phyloP scores from a whole-genome alignment of 1,139 yeast genomes.

The Saccharomyces pastorianus region DNA sequence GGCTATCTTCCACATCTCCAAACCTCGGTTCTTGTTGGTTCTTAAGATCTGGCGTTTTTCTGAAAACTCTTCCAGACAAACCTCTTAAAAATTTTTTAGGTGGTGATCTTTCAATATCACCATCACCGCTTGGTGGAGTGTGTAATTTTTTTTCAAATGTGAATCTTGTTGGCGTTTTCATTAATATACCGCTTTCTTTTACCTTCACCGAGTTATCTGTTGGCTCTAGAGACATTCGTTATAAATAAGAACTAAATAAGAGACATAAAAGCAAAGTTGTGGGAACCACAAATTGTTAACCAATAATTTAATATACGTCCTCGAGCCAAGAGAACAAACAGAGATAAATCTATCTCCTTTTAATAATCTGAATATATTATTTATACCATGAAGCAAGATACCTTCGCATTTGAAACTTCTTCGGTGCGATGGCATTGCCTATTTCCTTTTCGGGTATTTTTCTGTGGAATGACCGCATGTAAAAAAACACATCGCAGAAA shows the following conservation, averaged over 20 bases:
- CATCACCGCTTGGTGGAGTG: slow-evolving; percentile 28
- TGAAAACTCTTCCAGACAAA: slow-evolving; percentile 23
- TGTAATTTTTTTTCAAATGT: slow-evolving; percentile 21
- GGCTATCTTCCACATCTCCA: neutral
- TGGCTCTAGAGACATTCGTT: neutral
- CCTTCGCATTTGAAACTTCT: neutral
- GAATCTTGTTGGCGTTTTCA: slow-evolving; percentile 15
- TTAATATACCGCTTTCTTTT: neutral
- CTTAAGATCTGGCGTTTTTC: slow-evolving; percentile 13
- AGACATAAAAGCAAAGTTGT: neutral
- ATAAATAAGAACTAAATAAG: neutral
- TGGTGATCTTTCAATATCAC: slow-evolving; percentile 11
- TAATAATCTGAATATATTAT: neutral
- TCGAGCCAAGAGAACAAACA: neutral
- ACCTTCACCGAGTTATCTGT: neutral
- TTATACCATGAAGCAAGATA: neutral
- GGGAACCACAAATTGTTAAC: neutral
- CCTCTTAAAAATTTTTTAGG: slow-evolving; percentile 21
- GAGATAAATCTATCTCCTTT: neutral
- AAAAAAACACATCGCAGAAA: neutral
- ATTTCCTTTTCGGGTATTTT: neutral
- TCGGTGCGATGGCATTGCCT: neutral
- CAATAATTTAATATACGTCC: neutral
- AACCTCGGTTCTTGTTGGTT: neutral
- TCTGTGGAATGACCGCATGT: neutral